Evolutionary conservation across 2,329 filamentous ascomycete genomes (phyloP), one percentile per base, ranked within the genome.

Genomic region (Magnaporthiopsis poae): DNA sequence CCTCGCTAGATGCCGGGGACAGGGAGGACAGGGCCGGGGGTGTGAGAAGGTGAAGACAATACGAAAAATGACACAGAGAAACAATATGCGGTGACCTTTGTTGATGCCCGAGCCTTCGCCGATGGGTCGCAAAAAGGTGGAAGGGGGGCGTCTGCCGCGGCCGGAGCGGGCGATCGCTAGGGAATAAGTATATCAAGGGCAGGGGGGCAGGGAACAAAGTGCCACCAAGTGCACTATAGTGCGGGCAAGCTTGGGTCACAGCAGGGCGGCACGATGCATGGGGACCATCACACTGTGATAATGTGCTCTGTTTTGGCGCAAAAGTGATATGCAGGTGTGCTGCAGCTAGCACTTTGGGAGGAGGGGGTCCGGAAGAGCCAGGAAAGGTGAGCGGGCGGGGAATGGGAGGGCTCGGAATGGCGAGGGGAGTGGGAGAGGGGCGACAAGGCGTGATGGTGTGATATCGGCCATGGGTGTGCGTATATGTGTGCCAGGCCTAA

Each of bases 181-280:
- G 21, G 29, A 65, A 60, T 65, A 65, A 60, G 64, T 65, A 65
- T 65, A 61, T 61, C 60, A 12, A 33, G 8, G 60, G 7, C 31
- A 31, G 60, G 27, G 56, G 62, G 46, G 46, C 46, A 56, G 46
- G 46, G 46, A 56, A 56, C n/a, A 56, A 56, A 56, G 46, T 56
- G 46, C 46, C 46, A 56, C 46, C 21, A 56, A n/a, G 46, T 1
- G 46, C 46, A n/a, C 46, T 56, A 56, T 56, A 7, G 46, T 25
- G 46, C 46, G 46, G 46, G 46, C 46, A 11, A 64, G 63, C 56
- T 31, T 61, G 33, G 61, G 64, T 61, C 35, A 61, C 64, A 39
- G 64, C 64, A 60, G 39, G 39, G 56, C 64, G 64, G 64, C 64
- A 62, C 60, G 35, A 65, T 65, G 64, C 64, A 65, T 65, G 64